Evolutionary conservation across 1,139 yeast genomes (phyloP), one percentile per base, ranked within the genome.

Genomic region (Suhomyces taliae): DNA sequence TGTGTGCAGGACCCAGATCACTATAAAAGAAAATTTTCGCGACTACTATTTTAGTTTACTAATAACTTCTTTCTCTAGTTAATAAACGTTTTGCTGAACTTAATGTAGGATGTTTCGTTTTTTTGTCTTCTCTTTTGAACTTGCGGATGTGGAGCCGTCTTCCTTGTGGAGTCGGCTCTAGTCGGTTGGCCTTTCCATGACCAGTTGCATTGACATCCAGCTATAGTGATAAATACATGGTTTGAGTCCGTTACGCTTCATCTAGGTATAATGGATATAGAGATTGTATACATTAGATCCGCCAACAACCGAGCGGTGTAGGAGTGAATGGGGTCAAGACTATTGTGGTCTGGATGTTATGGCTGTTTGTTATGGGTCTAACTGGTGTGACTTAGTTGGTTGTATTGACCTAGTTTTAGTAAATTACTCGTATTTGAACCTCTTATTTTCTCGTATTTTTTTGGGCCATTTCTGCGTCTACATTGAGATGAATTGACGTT

Each of bases 201-300:
- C 50, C 53, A 47, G 44, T 49, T 48, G 62, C 56, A 46, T 45
- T 46, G 46, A 48, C 58, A 50, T 62, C 67, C 56, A 66, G 72
- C 77, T 57, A 70, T 47, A 74, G 57, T 47, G 58, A 68, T 43
- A 39, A 51, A 54, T 71, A 70, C 82, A 76, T 74, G 72, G 82
- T 78, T 78, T 78, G 83, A 78, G 82, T 78, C 82, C 69, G 73
- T 57, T 64, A 67, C 60, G 59, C 69, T 57, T 35, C 37, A 36
- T 45, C 40, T 49, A 71, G 79, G 71, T 61, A 61, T 70, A 61
- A 60, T 74, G 71, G 83, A 78, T 78, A 78, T 78, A 78, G 79
- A 76, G 70, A 72, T 71, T 76, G 81, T 75, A 69, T 58, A 75
- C 78, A 76, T 71, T 53, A 37, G n/a, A 19, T 19, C 24, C 24